Percentiles rank a stretch among this genome's conserved stretches.
Conservation (phyloP, 192 early-diverging fungal genomes). For the Podochytrium sp. region DNA sequence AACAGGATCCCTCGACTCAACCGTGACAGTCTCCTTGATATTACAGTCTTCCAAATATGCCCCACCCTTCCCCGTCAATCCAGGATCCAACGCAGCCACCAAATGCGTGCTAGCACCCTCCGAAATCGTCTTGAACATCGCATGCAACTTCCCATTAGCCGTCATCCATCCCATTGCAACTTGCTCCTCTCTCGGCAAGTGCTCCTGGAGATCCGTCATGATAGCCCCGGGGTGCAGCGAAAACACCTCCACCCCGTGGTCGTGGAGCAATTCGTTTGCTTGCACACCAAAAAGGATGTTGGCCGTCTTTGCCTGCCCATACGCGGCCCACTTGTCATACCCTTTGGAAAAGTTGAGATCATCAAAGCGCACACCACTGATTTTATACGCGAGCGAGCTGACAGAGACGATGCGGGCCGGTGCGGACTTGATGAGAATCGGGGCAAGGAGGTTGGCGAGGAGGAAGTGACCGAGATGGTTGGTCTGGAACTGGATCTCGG, state of each 20-base stretch:
- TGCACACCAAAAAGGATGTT: conserved; percentile 44
- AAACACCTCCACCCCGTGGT: conserved; percentile 16
- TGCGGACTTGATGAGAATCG: conserved; percentile 21
- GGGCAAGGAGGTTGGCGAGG: conserved; percentile 37
- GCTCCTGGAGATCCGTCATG: background rate
- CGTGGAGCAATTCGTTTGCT: conserved; percentile 5
- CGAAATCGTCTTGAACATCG: conserved; percentile 21
- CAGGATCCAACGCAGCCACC: conserved; percentile 21
- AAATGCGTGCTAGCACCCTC: conserved; percentile 41
- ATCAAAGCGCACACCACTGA: conserved; percentile 29
- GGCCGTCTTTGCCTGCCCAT: conserved; percentile 46
- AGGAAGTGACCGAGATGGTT: conserved; percentile 56
- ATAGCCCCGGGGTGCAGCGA: conserved; percentile 46
- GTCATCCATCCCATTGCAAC: background rate
- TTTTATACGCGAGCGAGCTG: conserved; percentile 31
- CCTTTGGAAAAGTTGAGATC: conserved; percentile 28
- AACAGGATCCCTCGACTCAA: conserved; percentile 3
- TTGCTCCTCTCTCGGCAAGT: background rate
- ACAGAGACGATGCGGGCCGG: conserved; percentile 43
- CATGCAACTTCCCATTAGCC: background rate
- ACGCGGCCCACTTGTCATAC: conserved; percentile 30
- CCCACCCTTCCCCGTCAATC: conserved; percentile 46
- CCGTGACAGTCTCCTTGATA: background rate
- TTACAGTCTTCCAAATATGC: conserved; percentile 40
- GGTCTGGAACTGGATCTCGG: conserved; percentile 43